Base-by-base conservation (phyloP, 2,329 filamentous ascomycete species). In the Cladophialophora carrionii region DNA sequence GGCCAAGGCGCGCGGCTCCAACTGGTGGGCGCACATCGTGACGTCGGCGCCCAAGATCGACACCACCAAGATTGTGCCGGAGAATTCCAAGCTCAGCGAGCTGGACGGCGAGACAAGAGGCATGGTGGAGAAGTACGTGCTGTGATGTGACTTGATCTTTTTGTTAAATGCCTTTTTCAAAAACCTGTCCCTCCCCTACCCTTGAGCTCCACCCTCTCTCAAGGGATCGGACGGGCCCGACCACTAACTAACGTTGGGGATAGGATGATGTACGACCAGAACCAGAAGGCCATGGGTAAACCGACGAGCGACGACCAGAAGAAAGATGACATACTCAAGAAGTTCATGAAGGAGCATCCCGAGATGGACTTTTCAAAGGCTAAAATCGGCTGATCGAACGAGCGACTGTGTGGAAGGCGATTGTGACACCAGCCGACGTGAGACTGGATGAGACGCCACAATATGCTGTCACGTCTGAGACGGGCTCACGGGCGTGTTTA, bases 201-300 rank as follows among this genome's bases (percentile, higher is more conserved):
- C n/a, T n/a, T n/a, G n/a, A n/a, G n/a, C n/a, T n/a, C n/a, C n/a
- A n/a, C n/a, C n/a, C n/a, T n/a, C n/a, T n/a, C n/a, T n/a, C n/a
- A n/a, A n/a, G n/a, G n/a, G n/a, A n/a, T n/a, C n/a, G n/a, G n/a
- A n/a, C n/a, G n/a, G n/a, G 4, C 4, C 14, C 37, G 14, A 20
- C 34, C 37, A 43, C 37, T 43, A n/a, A 43, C 17, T 26, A 4
- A 9, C 12, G 17, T 7, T 24, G 14, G 3, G 20, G 12, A 10
- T 60, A 60, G 57, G 87, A 99, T 99, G 95, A 99, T 99, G 95
- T 99, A 86, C 74, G 95, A 99, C 81, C 95, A 99, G 84, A 85
- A 90, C 71, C 93, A 98, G 82, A 99, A 99, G 87, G 93, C 98
- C 82, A 82, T 85, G 78, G 95, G 95, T 4, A 85, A 90, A 78